A percentile compares a stretch with the other conserved stretches of the same genome.
Conservation (phyloP, 1,284 basidiomycete genomes). For the Fomitiporia mediterranea region DNA sequence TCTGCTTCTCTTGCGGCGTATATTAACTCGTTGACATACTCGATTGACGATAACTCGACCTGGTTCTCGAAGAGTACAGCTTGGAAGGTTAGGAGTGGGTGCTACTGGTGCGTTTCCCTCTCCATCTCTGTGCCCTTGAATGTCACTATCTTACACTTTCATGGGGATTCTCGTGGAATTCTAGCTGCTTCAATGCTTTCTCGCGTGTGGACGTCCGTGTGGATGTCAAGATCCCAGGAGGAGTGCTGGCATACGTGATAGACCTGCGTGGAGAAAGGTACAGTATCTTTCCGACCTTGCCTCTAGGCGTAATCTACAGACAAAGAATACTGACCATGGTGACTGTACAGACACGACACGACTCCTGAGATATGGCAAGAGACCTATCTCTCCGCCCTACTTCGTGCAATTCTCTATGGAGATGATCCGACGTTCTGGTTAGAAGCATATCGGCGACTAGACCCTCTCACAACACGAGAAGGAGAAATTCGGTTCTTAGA, state of each 20-base stretch:
- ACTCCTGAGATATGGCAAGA: slow-evolving; percentile 95
- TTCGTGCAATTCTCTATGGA: slow-evolving; percentile 91
- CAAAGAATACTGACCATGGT: slow-evolving; percentile 8
- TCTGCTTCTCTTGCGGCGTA: slow-evolving; percentile 97
- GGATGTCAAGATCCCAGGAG: slow-evolving; percentile 97
- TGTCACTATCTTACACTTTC: no score
- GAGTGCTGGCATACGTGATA: slow-evolving; percentile 91
- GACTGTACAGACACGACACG: slow-evolving; percentile 73
- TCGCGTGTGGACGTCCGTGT: slow-evolving; percentile 95
- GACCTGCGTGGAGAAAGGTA: slow-evolving; percentile 92
- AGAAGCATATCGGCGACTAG: slow-evolving; percentile 92
- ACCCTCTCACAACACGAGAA: slow-evolving; percentile 89
- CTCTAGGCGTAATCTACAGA: not conserved
- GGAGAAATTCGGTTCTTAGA: slow-evolving; percentile 89
- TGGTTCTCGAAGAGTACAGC: slow-evolving; percentile 87
- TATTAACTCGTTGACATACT: slow-evolving; percentile 95
- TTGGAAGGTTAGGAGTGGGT: slow-evolving; percentile 95
- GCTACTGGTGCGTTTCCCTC: slow-evolving; percentile 72
- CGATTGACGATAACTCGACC: slow-evolving; percentile 85
- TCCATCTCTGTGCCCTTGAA: not conserved
- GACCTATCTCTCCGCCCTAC: slow-evolving; percentile 90
- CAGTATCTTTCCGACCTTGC: slow-evolving; percentile 26
- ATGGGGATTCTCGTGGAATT: not conserved
- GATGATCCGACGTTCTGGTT: slow-evolving; percentile 91
- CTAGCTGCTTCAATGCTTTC: slow-evolving; percentile 96